phyloP scores from a whole-genome alignment of 2,329 filamentous ascomycete genomes.

The Metarhizium album region DNA sequence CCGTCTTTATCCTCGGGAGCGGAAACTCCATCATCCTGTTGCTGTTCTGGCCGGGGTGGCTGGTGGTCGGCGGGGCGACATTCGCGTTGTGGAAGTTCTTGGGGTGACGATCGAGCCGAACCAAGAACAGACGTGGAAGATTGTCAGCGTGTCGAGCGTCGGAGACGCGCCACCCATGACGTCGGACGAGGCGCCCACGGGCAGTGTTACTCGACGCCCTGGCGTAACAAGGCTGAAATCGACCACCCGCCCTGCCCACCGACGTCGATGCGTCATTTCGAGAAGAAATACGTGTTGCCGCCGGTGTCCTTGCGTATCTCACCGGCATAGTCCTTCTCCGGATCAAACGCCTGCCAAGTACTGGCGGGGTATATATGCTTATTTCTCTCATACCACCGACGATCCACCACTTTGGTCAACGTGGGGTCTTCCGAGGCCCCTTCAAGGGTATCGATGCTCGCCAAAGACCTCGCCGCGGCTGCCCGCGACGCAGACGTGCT shows the following conservation, averaged over 20 bases:
- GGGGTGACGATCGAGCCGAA: conserved; percentile 18
- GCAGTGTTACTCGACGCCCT: background rate
- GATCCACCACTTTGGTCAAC: conserved; percentile 87
- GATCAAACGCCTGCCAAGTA: conserved; percentile 90
- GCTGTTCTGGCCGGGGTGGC: conserved; percentile 49
- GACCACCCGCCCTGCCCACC: background rate
- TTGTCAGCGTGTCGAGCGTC: background rate
- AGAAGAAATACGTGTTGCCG: conserved; percentile 90
- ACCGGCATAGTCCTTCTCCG: conserved; percentile 71
- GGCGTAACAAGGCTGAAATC: background rate
- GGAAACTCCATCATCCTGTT: conserved; percentile 37
- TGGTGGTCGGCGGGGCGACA: conserved; percentile 29
- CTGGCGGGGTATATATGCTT: conserved; percentile 98
- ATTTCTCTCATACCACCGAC: conserved; percentile 93
- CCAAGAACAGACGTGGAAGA: background rate
- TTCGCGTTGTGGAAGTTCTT: conserved; percentile 24
- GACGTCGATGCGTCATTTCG: conserved; percentile 22
- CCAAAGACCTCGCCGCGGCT: conserved; percentile 26
- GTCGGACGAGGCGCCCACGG: background rate
- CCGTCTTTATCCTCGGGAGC: conserved; percentile 37
- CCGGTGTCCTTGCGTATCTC: conserved; percentile 72
- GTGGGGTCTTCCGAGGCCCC: conserved; percentile 68
- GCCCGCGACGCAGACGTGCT: conserved; percentile 24
- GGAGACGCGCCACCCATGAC: background rate
- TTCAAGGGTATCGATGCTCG: conserved; percentile 51